phyloP scores from a whole-genome alignment of 345 rosid species.

The Brassica carinata region DNA sequence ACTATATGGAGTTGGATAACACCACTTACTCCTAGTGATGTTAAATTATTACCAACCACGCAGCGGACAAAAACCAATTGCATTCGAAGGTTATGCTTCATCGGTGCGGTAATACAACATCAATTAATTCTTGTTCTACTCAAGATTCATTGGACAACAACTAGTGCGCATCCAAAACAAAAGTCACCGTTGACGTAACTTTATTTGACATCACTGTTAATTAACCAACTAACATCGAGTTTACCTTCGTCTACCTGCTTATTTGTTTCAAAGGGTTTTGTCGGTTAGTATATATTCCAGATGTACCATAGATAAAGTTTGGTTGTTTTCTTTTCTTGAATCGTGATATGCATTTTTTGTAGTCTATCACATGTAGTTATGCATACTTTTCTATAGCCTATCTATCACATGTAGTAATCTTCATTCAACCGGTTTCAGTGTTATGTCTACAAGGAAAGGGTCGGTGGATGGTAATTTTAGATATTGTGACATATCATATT shows the following conservation, averaged over 20 bases:
- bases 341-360: neutral
- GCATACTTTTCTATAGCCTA: too few species aligned
- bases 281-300: too few species aligned
- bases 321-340: neutral
- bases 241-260: too few species aligned
- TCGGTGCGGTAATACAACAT: neutral
- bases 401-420: too few species aligned
- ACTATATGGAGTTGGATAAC: conserved; percentile 22
- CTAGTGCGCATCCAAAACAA: neutral
- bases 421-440: too few species aligned
- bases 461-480: neutral
- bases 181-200: neutral
- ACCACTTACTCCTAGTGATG: conserved; percentile 24
- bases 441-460: neutral
- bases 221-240: too few species aligned
- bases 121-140: neutral
- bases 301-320: too few species aligned
- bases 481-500: neutral
- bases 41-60: neutral
- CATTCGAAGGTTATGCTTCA: neutral
- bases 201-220: too few species aligned
- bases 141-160: neutral
- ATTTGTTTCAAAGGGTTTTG: too few species aligned
- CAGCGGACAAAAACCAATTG: neutral
- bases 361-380: too few species aligned